phyloP scores from a whole-genome alignment of 1,284 basidiomycete species.

The Xerocomus minutiporus region DNA sequence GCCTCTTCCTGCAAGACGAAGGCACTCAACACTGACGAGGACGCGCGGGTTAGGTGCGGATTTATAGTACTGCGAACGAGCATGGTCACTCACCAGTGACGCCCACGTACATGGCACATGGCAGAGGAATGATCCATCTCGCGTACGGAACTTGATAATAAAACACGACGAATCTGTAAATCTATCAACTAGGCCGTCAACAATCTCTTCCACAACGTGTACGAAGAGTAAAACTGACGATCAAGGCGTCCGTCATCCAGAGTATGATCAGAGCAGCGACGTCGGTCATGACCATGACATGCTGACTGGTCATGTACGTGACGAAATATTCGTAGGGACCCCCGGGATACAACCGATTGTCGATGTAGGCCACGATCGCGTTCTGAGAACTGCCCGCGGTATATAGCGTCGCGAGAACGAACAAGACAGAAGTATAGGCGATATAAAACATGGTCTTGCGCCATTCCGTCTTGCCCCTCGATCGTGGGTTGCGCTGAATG shows the following conservation, averaged over 20 bases:
- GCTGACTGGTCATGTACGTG: slow-evolving; percentile 21
- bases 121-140: slow-evolving; percentile 28
- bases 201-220: not conserved
- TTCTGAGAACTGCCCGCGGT: slow-evolving; percentile 26
- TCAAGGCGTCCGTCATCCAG: slow-evolving; percentile 32
- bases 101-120: slow-evolving; percentile 24
- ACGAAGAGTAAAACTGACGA: slow-evolving; percentile 16
- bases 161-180: slow-evolving; percentile 26
- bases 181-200: slow-evolving; percentile 14
- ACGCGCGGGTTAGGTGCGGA: not conserved
- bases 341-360: slow-evolving; percentile 34
- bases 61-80: not conserved
- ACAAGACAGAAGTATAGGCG: slow-evolving; percentile 28
- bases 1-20: slow-evolving; percentile 21
- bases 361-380: slow-evolving; percentile 30
- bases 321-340: slow-evolving; percentile 28
- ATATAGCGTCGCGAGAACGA: slow-evolving; percentile 30
- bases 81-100: slow-evolving; percentile 21
- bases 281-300: slow-evolving; percentile 27
- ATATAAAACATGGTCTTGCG: slow-evolving; percentile 27
- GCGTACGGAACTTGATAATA: slow-evolving; percentile 22
- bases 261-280: slow-evolving; percentile 24
- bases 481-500: slow-evolving; percentile 3
- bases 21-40: slow-evolving; percentile 17
- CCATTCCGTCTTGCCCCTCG: slow-evolving; percentile 1